Evolutionary conservation across 208 protist genomes (phyloP).

Genomic region (Perkinsela sp.): DNA sequence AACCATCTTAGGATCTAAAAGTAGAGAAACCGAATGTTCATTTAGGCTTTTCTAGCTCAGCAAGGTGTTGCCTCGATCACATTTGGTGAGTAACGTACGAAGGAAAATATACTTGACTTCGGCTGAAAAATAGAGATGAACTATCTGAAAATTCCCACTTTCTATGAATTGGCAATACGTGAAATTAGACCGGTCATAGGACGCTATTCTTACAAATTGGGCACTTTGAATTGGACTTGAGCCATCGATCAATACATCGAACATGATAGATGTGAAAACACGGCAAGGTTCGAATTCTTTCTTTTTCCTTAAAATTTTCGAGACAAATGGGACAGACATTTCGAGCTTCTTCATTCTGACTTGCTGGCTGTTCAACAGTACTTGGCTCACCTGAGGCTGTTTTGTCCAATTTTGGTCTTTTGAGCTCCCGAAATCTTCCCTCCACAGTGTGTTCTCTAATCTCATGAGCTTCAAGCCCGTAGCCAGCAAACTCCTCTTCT

Average conservation of each 20-base stretch:
- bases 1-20: too few species aligned
- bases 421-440: neutral
- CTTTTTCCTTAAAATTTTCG: slow-evolving; percentile 11
- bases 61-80: too few species aligned
- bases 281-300: slow-evolving; percentile 9
- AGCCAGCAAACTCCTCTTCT: neutral
- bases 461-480: neutral
- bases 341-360: neutral
- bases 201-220: slow-evolving; percentile 11
- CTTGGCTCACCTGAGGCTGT: neutral
- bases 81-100: too few species aligned
- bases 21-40: too few species aligned
- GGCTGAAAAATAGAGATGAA: too few species aligned
- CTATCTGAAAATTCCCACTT: too few species aligned
- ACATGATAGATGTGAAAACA: slow-evolving; percentile 13
- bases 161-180: too few species aligned
- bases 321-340: slow-evolving; percentile 10
- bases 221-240: slow-evolving; percentile 7
- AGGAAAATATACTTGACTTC: too few species aligned
- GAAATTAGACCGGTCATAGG: too few species aligned
- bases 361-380: too few species aligned
- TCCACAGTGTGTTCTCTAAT: neutral
- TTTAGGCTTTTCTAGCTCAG: too few species aligned
- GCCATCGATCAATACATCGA: slow-evolving; percentile 13
- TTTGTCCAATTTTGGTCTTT: too few species aligned